Base-by-base conservation (phyloP, 768 basidiomycete species). In the Psilocybe cubensis region DNA sequence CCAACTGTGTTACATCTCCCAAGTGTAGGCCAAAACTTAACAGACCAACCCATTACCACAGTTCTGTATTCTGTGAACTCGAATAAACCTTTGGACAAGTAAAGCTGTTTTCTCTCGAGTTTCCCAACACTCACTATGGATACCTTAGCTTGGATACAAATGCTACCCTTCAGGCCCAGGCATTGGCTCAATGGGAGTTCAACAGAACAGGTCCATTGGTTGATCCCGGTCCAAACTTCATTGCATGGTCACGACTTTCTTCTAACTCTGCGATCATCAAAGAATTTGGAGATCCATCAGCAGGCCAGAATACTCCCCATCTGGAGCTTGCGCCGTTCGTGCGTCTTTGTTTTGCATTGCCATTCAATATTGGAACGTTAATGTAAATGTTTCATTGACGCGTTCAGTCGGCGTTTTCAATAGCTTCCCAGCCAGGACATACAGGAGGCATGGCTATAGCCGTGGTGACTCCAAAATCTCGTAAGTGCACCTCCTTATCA, bases 11-110 rank as follows among this genome's bases (percentile, higher is more conserved):
- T 59, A 12, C 45, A 66, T 29, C 58, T 60, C 23, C 64, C 62
- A 2, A 54, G 55, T 21, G 64, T 66, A 18, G 66, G 66, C 5
- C 61, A 63, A 54, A 60, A 63, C 20, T 33, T 67, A 17, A 55
- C 28, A 24, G 64, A 65, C 27, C 66, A 59, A 38, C 58, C 55
- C 17, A 27, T 48, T 9, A 28, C 51, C 3, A 17, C 11, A 8
- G 41, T 56, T 2, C 24, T 27, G 24, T 56, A 49, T 43, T 56
- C 48, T 11, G 55, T 59, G 18, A 59, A 54, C 21, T 44, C 42
- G 10, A 49, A 18, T 43, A 44, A 54, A 35, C 41, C 58, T 20
- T 21, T 38, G 9, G 57, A 56, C 18, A 49, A 31, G 55, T 56
- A 12, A 14, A 3, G 9, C 11, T 46, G 31, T 9, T 33, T 33